These are phyloP conservation scores for Aspergillus flavus DNA, from an alignment of 2,329 filamentous ascomycete species.

Conservation along the genomic window DNA sequence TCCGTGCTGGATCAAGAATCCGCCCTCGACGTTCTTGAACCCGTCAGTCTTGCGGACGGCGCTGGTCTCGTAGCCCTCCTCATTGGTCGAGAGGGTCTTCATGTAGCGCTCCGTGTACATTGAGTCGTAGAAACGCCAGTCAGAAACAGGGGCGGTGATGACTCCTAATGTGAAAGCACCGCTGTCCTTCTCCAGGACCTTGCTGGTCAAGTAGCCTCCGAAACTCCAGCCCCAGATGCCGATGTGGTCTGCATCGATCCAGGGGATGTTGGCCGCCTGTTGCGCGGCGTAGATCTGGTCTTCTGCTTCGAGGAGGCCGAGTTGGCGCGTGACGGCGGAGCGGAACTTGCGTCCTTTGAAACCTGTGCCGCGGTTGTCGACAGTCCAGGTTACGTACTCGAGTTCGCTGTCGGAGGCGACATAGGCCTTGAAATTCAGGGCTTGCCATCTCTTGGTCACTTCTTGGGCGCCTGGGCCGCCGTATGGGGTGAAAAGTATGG, in stretches of 20 bases:
- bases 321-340: conserved; percentile 57
- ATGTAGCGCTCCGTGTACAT: conserved; percentile 76
- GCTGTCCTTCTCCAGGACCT: conserved; percentile 65
- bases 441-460: conserved; percentile 59
- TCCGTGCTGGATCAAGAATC: conserved; percentile 66
- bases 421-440: conserved; percentile 63
- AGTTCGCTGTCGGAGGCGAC: conserved; percentile 69
- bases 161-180: conserved; percentile 65
- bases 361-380: conserved; percentile 70
- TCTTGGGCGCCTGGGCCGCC: conserved; percentile 67
- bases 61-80: conserved; percentile 61
- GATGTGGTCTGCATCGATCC: conserved; percentile 61
- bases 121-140: conserved; percentile 72
- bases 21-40: conserved; percentile 64
- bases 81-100: conserved; percentile 62
- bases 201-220: conserved; percentile 67
- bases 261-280: conserved; percentile 54
- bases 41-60: conserved; percentile 61
- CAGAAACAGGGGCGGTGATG: conserved; percentile 66
- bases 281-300: conserved; percentile 70
- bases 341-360: conserved; percentile 66
- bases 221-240: conserved; percentile 72
- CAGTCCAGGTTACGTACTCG: conserved; percentile 67
- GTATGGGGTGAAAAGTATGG: conserved; percentile 68
- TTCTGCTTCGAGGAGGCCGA: conserved; percentile 64